A percentile compares a stretch with the other conserved stretches of the same genome.
phyloP scores from a whole-genome alignment of 2,329 filamentous ascomycete species.

The Elsinoe batatas region DNA sequence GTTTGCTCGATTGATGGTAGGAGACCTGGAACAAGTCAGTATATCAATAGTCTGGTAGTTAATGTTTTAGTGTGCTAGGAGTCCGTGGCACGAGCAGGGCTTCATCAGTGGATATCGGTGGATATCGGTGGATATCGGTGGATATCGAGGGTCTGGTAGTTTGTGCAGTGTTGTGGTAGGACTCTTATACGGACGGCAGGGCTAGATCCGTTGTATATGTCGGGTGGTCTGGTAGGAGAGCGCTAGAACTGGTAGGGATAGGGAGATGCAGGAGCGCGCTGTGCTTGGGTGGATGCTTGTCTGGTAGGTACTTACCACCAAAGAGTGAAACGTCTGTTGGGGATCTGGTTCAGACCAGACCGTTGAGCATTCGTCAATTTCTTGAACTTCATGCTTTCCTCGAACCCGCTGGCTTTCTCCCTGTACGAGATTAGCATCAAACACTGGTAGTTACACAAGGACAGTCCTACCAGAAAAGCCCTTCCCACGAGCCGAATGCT shows the following conservation, averaged over 20 bases:
- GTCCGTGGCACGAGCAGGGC: background rate
- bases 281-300: background rate
- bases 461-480: conserved; percentile 64
- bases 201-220: no score
- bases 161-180: no score
- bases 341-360: conserved; percentile 95
- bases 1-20: conserved; percentile 75
- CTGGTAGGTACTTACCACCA: conserved; percentile 59
- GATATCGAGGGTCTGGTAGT: no score
- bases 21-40: background rate
- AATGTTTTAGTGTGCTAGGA: background rate
- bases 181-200: no score
- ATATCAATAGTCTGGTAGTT: background rate
- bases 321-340: conserved; percentile 93
- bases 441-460: conserved; percentile 37
- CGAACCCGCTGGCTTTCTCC: conserved; percentile 30
- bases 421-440: conserved; percentile 17
- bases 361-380: conserved; percentile 96
- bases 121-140: no score
- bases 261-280: background rate
- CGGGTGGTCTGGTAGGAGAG: no score
- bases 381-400: conserved; percentile 85
- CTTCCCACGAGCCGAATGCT: conserved; percentile 94
- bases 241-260: no score
- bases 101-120: no score